Base-by-base conservation (phyloP, 2,329 filamentous ascomycete species). In the Albophoma yamanashiensis region DNA sequence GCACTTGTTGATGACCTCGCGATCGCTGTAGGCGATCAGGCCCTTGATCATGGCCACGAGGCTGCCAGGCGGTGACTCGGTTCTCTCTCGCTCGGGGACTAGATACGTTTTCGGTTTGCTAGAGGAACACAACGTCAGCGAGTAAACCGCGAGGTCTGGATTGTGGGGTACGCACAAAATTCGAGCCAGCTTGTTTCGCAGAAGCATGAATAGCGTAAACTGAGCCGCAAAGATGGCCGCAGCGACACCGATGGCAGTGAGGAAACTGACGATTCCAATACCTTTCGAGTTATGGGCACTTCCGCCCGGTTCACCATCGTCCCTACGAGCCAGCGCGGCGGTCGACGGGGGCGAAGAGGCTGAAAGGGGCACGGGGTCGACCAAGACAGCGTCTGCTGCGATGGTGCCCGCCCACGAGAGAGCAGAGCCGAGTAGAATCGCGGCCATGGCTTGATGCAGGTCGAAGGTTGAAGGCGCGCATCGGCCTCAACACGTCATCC, bases 1-100 rank as follows among this genome's bases (percentile, higher is more conserved):
- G 66, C 93, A 97, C 74, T 97, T 96, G 58, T 93, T 88, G 67
- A 99, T 96, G 66, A 99, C 85, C 66, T 96, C 91, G 15, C 90
- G 81, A 63, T 90, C 82, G 78, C 85, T 73, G 76, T 90, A 76
- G 77, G 86, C 73, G 76, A 89, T 79, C 80, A 96, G 64, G 78
- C 77, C 71, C 73, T 82, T 70, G 66, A 84, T 64, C 61, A 87
- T 73, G 17, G 76, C 76, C 71, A 81, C 77, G 43, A 80, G 76
- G 55, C 73, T 81, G 58, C 72, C 75, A 0, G 89, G 89, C 2
- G 91, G 89, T 1, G 89, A 78, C n/a, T 87, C 82, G 11, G 90
- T 92, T 66, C 91, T 85, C 76, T 96, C 89, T 69, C 88, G 85
- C 74, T 94, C 89, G 8, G 91, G 89, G 0, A 95, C 92, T 1